Evolutionary conservation across 129 eudicot species (phyloP).

Genomic region (Flaveria ramosissima): DNA sequence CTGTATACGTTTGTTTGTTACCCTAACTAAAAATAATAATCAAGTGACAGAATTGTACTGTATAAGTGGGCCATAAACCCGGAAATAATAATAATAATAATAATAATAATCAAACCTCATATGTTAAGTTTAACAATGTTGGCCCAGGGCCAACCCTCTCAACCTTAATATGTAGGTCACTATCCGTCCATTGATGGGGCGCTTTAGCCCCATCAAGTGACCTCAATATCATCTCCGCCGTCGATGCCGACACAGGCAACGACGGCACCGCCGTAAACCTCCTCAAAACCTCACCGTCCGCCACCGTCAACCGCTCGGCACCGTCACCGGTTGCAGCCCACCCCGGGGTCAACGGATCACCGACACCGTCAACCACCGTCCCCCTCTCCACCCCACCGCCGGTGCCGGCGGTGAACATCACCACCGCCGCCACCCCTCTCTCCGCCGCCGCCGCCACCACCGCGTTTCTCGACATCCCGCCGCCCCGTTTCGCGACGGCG

Average conservation of each 20-base stretch:
- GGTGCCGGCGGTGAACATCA: constrained; percentile 65
- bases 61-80: constrained; percentile 25
- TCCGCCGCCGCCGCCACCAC: constrained; percentile 66
- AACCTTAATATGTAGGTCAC: constrained; percentile 25
- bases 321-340: constrained; percentile 54
- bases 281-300: constrained; percentile 43
- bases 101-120: constrained; percentile 45
- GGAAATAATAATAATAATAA: too few relatives aligned
- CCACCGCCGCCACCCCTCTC: constrained; percentile 74
- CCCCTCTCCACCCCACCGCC: constrained; percentile 84
- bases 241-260: constrained; percentile 63
- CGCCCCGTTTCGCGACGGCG: constrained; percentile 65
- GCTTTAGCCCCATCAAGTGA: constrained; percentile 58
- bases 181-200: constrained; percentile 36
- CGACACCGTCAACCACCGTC: constrained; percentile 78
- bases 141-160: constrained; percentile 83
- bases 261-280: constrained; percentile 71
- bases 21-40: too few relatives aligned
- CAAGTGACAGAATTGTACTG: constrained; percentile 23
- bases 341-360: constrained; percentile 87
- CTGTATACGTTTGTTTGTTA: too few relatives aligned
- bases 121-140: constrained; percentile 64
- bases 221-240: constrained; percentile 60
- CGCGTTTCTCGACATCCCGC: constrained; percentile 65
- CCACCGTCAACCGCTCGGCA: constrained; percentile 50